Conservation (phyloP, 345 rosid genomes). For the Viola odorata region DNA sequence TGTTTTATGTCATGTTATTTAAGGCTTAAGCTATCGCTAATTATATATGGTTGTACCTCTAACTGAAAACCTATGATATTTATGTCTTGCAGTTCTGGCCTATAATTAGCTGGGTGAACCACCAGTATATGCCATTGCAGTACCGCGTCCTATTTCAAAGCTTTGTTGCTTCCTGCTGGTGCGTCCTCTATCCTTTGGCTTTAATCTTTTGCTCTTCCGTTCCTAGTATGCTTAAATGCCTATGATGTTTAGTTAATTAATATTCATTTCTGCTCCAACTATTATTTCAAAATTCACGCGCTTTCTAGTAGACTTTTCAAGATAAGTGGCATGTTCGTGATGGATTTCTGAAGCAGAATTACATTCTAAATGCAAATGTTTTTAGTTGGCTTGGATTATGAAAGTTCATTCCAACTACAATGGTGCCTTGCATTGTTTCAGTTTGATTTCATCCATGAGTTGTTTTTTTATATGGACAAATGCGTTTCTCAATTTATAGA, state of each 20-base stretch:
- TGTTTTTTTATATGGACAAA: too few species aligned
- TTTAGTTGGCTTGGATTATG: background rate
- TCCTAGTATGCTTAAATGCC: background rate
- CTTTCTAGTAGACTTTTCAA: too few species aligned
- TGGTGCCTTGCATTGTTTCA: too few species aligned
- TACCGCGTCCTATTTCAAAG: slow-evolving; percentile 73
- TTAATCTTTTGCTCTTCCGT: background rate
- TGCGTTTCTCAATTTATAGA: too few species aligned
- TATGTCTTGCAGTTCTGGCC: slow-evolving; percentile 77
- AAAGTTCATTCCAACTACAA: too few species aligned
- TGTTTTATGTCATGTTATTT: slow-evolving; percentile 27
- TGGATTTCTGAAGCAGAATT: too few species aligned
- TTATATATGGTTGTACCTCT: background rate
- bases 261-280: too few species aligned
- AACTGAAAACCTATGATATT: background rate
- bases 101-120: slow-evolving; percentile 75
- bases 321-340: too few species aligned
- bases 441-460: too few species aligned
- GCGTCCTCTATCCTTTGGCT: slow-evolving; percentile 8
- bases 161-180: slow-evolving; percentile 81
- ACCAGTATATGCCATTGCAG: slow-evolving; percentile 73
- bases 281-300: too few species aligned
- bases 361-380: too few species aligned
- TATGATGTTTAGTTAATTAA: too few species aligned
- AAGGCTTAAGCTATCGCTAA: background rate